Evolutionary conservation across 495 filamentous ascomycete genomes (phyloP).

Genomic region (Arthonia radiata): DNA sequence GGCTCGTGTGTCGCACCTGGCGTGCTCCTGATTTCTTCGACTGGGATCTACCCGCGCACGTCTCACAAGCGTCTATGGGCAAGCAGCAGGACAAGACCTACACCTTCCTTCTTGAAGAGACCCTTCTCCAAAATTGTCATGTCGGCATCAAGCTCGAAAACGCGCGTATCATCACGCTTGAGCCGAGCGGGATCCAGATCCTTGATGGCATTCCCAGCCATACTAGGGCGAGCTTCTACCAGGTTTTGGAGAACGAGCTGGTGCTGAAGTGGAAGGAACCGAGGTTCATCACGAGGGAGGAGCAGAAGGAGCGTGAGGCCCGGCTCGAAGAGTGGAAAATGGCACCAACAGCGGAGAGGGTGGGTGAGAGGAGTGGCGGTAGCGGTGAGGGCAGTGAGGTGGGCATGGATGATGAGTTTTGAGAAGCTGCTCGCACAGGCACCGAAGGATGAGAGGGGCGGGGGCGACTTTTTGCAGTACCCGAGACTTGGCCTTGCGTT

Average conservation of each 20-base stretch:
- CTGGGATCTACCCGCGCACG: constrained; percentile 10
- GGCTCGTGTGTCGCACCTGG: constrained; percentile 12
- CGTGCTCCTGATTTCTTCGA: constrained; percentile 6
- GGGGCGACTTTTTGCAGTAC: too few species aligned
- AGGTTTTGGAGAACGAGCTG: constrained; percentile 43
- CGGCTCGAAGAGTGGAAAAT: too few species aligned
- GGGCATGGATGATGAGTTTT: too few species aligned
- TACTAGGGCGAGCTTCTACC: constrained; percentile 22
- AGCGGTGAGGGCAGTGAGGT: too few species aligned
- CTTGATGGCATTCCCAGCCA: too few species aligned
- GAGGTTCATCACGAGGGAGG: constrained; percentile 2
- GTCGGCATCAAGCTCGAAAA: constrained; percentile 56
- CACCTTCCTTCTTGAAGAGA: constrained; percentile 43
- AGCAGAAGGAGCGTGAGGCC: constrained; percentile 2
- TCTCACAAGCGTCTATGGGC: background rate
- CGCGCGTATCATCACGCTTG: constrained; percentile 31
- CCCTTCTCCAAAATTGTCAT: constrained; percentile 32
- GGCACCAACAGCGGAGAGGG: too few species aligned
- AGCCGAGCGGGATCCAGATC: too few species aligned
- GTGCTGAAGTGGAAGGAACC: constrained; percentile 42
- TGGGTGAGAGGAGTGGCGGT: too few species aligned
- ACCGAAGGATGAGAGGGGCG: too few species aligned
- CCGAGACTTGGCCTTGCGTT: too few species aligned
- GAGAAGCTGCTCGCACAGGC: too few species aligned
- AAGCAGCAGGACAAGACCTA: constrained; percentile 14